Evolutionary conservation across 345 rosid genomes (phyloP), one percentile per base, ranked within the genome.

Genomic region (Dimocarpus longan): DNA sequence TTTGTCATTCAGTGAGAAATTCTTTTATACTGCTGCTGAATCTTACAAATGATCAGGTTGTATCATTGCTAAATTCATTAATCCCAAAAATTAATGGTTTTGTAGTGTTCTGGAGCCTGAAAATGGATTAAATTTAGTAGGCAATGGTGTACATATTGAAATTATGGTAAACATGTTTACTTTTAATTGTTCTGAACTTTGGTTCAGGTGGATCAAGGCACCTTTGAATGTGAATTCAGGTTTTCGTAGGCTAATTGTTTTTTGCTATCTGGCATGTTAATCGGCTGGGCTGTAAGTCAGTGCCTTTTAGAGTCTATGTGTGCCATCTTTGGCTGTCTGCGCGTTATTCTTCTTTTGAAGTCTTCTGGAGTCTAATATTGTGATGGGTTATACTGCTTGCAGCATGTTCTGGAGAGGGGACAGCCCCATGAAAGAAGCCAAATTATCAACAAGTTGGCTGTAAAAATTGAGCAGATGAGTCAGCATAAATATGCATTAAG

Each of bases 401-500:
- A 97, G 98, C 99, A 97, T 88, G 96, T 94, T 64, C 76, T 97
- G 84, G 98, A 88, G 88, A 93, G 95, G 83, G 99, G 98, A 46
- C 93, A 86, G 82, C 80, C 95, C 5, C 71, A 78, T 7, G 99
- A 97, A 87, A 89, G 98, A 82, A 78, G 86, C 83, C 86, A 80
- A 78, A 94, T 97, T 78, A 87, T 94, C 72, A 83, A 86, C 87
- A 92, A 97, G 85, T 84, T 97, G 82, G 75, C 84, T 19, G 99
- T 98, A 70, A 90, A 92, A 71, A 85, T 97, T 85, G 92, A 91
- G 62, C 92, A 87, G 74, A 84, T 97, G 97, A 94, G 99, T 82
- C 99, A 97, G 91, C 98, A 97, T 88, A 94, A 97, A 78, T 97
- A 90, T 70, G 98, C 98, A 3, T 97, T 98, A 7, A 97, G n/a